phyloP scores from a whole-genome alignment of 305 asterid species.

The Rubia tinctorum region DNA sequence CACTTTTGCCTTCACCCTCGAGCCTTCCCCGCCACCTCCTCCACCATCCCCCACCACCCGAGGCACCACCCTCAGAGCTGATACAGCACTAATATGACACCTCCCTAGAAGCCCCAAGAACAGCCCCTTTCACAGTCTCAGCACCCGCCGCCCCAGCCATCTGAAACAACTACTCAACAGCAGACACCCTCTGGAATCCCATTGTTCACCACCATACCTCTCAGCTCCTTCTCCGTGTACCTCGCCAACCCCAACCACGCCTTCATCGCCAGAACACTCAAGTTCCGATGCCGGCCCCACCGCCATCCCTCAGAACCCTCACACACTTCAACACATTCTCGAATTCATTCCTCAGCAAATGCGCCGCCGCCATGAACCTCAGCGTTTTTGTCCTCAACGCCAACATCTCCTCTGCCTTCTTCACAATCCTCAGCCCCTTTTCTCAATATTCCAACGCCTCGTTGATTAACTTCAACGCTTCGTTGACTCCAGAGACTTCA shows the following conservation, averaged over 20 bases:
- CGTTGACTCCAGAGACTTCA: slow-evolving; percentile 52
- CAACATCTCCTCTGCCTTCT: slow-evolving; percentile 64
- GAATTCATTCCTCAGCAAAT: slow-evolving; percentile 85
- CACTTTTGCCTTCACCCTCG: slow-evolving; percentile 63
- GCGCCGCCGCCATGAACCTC: slow-evolving; percentile 87
- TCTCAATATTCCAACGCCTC: slow-evolving; percentile 87
- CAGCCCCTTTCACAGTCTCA: slow-evolving; percentile 73
- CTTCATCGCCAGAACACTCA: slow-evolving; percentile 94
- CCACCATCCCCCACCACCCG: slow-evolving; percentile 63
- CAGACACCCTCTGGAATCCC: slow-evolving; percentile 98
- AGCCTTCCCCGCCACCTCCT: slow-evolving; percentile 53
- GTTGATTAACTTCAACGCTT: slow-evolving; percentile 78
- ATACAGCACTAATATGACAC: slow-evolving; percentile 80
- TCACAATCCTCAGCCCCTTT: slow-evolving; percentile 82
- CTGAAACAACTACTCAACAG: slow-evolving; percentile 82
- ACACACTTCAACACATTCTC: slow-evolving; percentile 93
- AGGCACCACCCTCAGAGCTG: slow-evolving; percentile 76
- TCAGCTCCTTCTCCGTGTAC: slow-evolving; percentile 87
- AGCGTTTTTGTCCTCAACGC: slow-evolving; percentile 67
- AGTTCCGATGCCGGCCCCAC: slow-evolving; percentile 82
- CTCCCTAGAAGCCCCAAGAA: slow-evolving; percentile 77
- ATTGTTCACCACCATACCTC: slow-evolving; percentile 70
- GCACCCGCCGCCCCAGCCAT: slow-evolving; percentile 87
- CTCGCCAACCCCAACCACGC: slow-evolving; percentile 94
- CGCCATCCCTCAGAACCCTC: slow-evolving; percentile 78